phyloP scores from a whole-genome alignment of 371 early-diverging fungal species.

The Haplosporangium sp. region DNA sequence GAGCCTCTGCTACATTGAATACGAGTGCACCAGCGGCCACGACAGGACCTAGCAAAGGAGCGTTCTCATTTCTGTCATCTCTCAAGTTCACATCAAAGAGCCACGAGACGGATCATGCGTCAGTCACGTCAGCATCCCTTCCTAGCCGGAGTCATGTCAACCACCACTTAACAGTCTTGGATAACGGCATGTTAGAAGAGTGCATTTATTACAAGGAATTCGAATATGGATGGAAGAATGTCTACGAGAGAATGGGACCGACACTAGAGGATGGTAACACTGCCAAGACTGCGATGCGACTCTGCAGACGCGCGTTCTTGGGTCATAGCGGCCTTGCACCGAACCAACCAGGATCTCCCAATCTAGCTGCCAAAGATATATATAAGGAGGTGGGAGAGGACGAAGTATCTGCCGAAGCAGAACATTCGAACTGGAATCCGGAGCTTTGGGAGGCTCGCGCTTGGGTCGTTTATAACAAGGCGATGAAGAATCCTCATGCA shows the following conservation, averaged over 20 bases:
- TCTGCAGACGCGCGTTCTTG: conserved; percentile 46
- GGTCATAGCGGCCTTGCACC: conserved; percentile 27
- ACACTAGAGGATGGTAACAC: conserved; percentile 44
- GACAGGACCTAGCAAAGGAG: conserved; percentile 15
- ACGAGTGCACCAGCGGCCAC: background rate
- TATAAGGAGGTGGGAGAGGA: conserved; percentile 8
- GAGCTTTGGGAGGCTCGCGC: conserved; percentile 54
- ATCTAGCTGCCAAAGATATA: conserved; percentile 20
- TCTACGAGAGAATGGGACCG: conserved; percentile 51
- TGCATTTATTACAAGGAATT: conserved; percentile 39
- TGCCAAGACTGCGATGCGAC: conserved; percentile 45
- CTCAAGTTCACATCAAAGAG: conserved; percentile 37
- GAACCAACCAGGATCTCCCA: conserved; percentile 17
- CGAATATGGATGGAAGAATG: conserved; percentile 47
- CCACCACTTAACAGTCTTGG: conserved; percentile 43
- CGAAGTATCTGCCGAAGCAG: background rate
- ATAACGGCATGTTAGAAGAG: conserved; percentile 51
- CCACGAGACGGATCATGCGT: background rate
- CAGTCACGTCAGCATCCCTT: conserved; percentile 9
- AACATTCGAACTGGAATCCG: conserved; percentile 2
- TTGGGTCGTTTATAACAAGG: conserved; percentile 54
- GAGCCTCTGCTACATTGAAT: conserved; percentile 23
- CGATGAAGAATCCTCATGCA: conserved; percentile 28
- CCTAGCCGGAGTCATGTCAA: conserved; percentile 44
- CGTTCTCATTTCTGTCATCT: conserved; percentile 43